Conservation (phyloP, 768 basidiomycete genomes). For the Auricularia auricula-judae region DNA sequence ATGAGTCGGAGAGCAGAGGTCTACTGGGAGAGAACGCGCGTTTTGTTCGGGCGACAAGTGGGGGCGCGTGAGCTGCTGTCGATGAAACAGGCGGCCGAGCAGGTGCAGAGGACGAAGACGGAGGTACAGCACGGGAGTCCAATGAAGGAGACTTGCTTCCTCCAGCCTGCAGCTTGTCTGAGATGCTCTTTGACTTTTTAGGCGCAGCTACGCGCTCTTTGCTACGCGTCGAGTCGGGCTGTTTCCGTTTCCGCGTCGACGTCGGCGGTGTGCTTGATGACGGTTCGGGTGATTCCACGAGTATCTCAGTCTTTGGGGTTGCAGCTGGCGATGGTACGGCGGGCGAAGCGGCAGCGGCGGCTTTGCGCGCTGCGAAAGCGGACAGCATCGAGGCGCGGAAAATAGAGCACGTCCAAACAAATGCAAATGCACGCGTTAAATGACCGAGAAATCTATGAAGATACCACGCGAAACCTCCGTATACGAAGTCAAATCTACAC, state of each 20-base stretch:
- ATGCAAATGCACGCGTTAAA: too few relatives aligned
- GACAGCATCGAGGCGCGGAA: slow-evolving; percentile 4
- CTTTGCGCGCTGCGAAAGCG: slow-evolving; percentile 7
- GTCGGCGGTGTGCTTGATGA: not conserved
- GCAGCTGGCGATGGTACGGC: not conserved
- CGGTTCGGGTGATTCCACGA: not conserved
- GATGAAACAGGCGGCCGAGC: not conserved
- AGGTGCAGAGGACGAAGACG: not conserved
- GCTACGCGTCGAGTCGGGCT: not conserved
- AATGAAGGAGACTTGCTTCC: too few relatives aligned
- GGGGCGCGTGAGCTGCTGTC: not conserved
- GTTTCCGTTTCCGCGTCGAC: not conserved
- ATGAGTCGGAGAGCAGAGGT: slow-evolving; percentile 32
- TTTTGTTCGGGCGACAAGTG: slow-evolving; percentile 1
- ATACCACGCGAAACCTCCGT: too few relatives aligned
- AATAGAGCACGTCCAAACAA: not conserved
- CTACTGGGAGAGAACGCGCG: slow-evolving; percentile 54
- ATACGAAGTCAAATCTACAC: too few relatives aligned
- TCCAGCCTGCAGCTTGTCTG: not conserved
- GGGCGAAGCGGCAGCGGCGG: not conserved
- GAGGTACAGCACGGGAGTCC: too few relatives aligned
- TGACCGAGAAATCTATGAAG: too few relatives aligned
- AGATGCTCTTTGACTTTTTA: not conserved
- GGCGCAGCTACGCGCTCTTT: not conserved
- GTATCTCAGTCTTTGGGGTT: not conserved